Percentiles rank a stretch among this genome's conserved stretches.
Conservation (phyloP, 306 rosid species). For the Erythrophleum fordii region DNA sequence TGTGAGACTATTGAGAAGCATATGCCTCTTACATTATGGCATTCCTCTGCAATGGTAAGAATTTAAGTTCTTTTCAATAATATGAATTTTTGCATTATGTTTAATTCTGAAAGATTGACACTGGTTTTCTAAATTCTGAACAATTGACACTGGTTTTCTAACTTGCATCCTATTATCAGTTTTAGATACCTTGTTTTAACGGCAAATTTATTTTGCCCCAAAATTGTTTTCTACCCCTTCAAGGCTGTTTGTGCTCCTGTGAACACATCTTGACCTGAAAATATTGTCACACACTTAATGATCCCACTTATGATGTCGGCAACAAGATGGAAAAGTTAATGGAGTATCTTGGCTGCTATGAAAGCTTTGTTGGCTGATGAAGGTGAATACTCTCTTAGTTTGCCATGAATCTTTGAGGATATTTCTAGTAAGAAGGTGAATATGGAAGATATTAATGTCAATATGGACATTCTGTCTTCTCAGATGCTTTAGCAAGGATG, state of each 20-base stretch:
- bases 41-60: slow-evolving; percentile 72
- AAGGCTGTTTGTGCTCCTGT: background rate
- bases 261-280: background rate
- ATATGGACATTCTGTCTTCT: no score
- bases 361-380: no score
- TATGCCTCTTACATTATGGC: slow-evolving; percentile 66
- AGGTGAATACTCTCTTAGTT: no score
- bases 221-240: background rate
- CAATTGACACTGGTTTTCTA: slow-evolving; percentile 7
- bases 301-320: background rate
- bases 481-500: no score
- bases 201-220: background rate
- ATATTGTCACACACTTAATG: background rate
- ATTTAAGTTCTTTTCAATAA: background rate
- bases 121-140: slow-evolving; percentile 12
- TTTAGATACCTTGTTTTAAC: background rate
- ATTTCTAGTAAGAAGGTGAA: no score
- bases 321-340: background rate
- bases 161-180: background rate
- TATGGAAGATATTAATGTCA: no score
- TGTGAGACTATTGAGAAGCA: slow-evolving; percentile 80
- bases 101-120: slow-evolving; percentile 15
- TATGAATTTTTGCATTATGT: slow-evolving; percentile 17
- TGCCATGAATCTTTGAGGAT: no score
- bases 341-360: background rate